Evolutionary conservation across 805 yeast species (phyloP), one percentile per base, ranked within the genome.

Genomic region (Saccharomycopsis fermentans): DNA sequence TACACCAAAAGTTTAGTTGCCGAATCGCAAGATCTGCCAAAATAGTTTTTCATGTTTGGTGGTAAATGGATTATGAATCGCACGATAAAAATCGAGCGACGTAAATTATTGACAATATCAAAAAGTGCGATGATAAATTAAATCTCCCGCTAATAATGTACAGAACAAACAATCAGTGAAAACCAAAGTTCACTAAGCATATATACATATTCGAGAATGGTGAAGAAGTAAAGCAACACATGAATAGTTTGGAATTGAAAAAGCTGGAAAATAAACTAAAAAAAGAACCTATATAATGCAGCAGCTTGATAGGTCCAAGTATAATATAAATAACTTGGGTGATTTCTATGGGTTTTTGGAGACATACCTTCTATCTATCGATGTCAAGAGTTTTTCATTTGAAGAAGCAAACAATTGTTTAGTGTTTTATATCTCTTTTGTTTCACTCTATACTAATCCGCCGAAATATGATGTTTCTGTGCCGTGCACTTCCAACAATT

Each of bases 341-440:
- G 63, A 61, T n/a, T 61, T 52, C 35, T 56, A 54, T 29, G 56
- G 55, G 16, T 61, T 47, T 54, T 32, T 61, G 6, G 48, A 61
- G 24, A 54, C 54, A 4, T 58, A 32, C 29, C 52, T 61, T 14
- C 48, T 37, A 6, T 56, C 59, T 9, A 16, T 61, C 1, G 60
- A 58, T 36, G 50, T 43, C 29, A 24, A 52, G 14, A 51, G 52
- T 17, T 52, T 35, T 8, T 29, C 56, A 32, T 39, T 55, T 12
- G 64, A 62, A n/a, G 54, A 58, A 35, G 57, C 62, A 6, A 62
- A 59, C 40, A 19, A 55, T 1, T 21, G 54, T n/a, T 37, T 62
- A 6, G 55, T 57, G 29, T 56, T 57, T 19, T 62, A 52, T 50
- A 39, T 62, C 12, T 59, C 64, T 11, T 55, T 59, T 50, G 57